Conservation (phyloP, 352 stramenopile genomes). For the Pythium pyrilobum region DNA sequence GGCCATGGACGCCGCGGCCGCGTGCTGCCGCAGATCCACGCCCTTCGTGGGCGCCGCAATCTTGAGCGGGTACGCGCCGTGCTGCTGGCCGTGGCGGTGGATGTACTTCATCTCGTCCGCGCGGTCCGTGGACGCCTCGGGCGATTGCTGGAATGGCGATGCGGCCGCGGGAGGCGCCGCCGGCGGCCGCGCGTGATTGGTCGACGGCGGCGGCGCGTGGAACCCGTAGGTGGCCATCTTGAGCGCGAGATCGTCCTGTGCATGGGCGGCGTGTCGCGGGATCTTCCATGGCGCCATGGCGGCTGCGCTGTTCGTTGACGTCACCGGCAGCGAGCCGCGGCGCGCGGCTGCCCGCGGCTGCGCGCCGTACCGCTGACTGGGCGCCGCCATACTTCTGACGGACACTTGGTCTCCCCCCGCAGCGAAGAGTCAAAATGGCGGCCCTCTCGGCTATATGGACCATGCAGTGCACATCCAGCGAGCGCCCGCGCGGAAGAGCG, state of each 20-base stretch:
- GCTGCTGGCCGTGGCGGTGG: background rate
- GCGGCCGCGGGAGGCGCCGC: too few species aligned
- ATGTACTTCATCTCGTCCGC: conserved; percentile 2
- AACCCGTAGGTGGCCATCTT: background rate
- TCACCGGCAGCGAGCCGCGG: conserved; percentile 3
- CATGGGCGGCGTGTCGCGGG: background rate
- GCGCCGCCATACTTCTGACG: too few species aligned
- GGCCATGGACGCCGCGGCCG: background rate
- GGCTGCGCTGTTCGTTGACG: background rate
- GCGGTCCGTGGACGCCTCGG: background rate
- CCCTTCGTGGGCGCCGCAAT: conserved; percentile 4
- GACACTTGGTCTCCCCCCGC: too few species aligned
- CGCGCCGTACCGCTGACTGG: too few species aligned
- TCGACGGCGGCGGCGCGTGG: background rate
- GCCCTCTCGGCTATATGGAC: too few species aligned
- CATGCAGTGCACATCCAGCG: too few species aligned
- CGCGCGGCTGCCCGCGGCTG: background rate
- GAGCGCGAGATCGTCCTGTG: background rate
- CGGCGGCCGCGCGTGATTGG: background rate
- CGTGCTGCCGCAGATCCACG: background rate
- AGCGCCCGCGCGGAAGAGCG: too few species aligned
- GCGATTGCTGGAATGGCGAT: too few species aligned
- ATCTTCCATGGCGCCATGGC: conserved; percentile 2
- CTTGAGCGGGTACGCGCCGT: background rate
- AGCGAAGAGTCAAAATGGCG: too few species aligned